Base-by-base conservation (phyloP, 495 filamentous ascomycete genomes). In the Penicillium paxilli region DNA sequence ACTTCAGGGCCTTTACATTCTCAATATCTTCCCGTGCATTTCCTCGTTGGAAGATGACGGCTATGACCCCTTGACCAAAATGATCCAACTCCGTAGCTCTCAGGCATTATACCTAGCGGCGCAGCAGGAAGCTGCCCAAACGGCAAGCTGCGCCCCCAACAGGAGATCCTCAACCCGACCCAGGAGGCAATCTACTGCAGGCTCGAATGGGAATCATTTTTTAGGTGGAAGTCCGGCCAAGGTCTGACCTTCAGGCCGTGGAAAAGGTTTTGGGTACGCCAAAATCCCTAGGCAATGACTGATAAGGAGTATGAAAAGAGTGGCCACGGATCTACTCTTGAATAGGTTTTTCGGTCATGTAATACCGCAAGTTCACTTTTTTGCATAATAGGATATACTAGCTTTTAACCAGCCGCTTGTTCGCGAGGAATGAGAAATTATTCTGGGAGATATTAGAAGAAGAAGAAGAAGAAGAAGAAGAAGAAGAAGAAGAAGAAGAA, bases 21-120 rank as follows among this genome's bases (percentile, higher is more conserved):
- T 60, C 48, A 53, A 11, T 44, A 28, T 60, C n/a, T 60, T 60
- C 49, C 53, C 54, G 17, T 49, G 58, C 25, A 49, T 57, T 14
- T 57, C 44, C 11, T 33, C 28, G 44, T 4, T 57, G 20, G 44
- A 51, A 40, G 52, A 50, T 20, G 45, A 38, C 26, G 49, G 45
- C 23, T 23, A 25, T 28, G 51, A 56, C 1, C 47, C 47, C 7
- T 33, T 59, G 44, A 54, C 44, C 16, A n/a, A 48, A 0, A 54
- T 49, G 0, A 42, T 54, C 14, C 44, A 54, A 33, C 52, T 54
- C 32, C 44, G 52, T n/a, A 54, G 52, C 14, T 49, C 44, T n/a
- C 44, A 54, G 42, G 35, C 11, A 48, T 49, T 33, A 12, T 54
- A 32, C 35, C 9, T 54, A 19, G 52, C 33, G 35, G 52, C 44